Evolutionary conservation across 176 grass and related monocot species (phyloP).

Genomic region (Secale cereale): DNA sequence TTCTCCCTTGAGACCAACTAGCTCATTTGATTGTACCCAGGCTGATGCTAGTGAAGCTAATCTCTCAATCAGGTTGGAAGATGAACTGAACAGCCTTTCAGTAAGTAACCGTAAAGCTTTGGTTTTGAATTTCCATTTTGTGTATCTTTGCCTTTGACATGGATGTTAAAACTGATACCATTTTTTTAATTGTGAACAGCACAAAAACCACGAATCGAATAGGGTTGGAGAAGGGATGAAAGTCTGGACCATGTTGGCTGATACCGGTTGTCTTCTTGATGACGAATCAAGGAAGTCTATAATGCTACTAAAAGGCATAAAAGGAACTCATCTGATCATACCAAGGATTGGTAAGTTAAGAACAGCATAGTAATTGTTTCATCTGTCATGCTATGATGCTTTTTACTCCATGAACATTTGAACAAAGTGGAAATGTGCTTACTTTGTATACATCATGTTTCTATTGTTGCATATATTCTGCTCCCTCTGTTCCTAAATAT

Average conservation of each 20-base stretch:
- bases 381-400: too few species aligned
- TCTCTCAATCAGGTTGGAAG: slow-evolving; percentile 34
- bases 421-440: background rate
- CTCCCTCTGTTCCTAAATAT: too few species aligned
- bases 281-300: slow-evolving; percentile 72
- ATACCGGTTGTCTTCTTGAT: slow-evolving; percentile 67
- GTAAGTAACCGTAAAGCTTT: slow-evolving; percentile 36
- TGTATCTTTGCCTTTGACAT: background rate
- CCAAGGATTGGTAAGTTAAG: slow-evolving; percentile 68
- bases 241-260: slow-evolving; percentile 82
- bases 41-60: slow-evolving; percentile 16
- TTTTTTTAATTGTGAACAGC: slow-evolving; percentile 21
- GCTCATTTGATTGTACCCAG: slow-evolving; percentile 20
- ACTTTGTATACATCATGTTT: background rate
- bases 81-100: slow-evolving; percentile 16
- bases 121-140: background rate
- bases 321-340: slow-evolving; percentile 74
- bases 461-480: background rate
- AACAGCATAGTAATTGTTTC: background rate
- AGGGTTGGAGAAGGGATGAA: slow-evolving; percentile 46
- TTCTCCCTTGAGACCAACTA: slow-evolving; percentile 40
- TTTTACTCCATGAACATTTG: too few species aligned
- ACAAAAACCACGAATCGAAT: slow-evolving; percentile 9
- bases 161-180: background rate
- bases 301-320: slow-evolving; percentile 69